Conservation (phyloP, 2,329 filamentous ascomycete species). For the Scolecobasidium constrictum region DNA sequence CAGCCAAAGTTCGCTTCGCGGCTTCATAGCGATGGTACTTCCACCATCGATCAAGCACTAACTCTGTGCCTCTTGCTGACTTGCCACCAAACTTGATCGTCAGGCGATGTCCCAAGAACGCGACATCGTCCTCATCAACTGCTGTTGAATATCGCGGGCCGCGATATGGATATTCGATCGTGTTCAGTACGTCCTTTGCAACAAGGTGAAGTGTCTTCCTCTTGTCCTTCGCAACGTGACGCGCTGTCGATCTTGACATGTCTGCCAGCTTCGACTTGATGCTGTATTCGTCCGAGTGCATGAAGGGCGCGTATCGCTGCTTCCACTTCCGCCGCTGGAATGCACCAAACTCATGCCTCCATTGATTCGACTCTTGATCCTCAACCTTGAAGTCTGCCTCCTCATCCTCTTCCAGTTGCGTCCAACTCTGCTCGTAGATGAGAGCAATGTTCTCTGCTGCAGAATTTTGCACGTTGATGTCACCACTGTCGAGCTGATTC, state of each 20-base stretch:
- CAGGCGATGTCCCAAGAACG: constrained; percentile 51
- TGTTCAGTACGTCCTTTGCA: constrained; percentile 55
- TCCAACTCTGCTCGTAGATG: constrained; percentile 65
- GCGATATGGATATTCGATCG: constrained; percentile 53
- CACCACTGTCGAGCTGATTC: constrained; percentile 70
- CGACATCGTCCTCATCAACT: constrained; percentile 48
- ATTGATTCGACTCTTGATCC: constrained; percentile 17
- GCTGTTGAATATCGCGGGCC: constrained; percentile 58
- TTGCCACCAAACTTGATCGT: constrained; percentile 40
- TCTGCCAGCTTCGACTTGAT: constrained; percentile 47
- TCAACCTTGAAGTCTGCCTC: constrained; percentile 36
- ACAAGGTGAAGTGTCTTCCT: constrained; percentile 54
- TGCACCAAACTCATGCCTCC: constrained; percentile 1
- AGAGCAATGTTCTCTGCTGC: constrained; percentile 74
- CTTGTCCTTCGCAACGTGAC: constrained; percentile 54
- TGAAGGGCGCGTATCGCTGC: constrained; percentile 51
- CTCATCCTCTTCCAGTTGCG: constrained; percentile 47
- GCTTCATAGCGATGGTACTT: constrained; percentile 53
- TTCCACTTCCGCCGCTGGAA: constrained; percentile 19
- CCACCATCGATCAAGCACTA: constrained; percentile 64
- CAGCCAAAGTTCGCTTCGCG: constrained; percentile 20
- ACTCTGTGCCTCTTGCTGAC: constrained; percentile 15
- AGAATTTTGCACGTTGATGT: constrained; percentile 62
- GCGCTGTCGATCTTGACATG: constrained; percentile 50
- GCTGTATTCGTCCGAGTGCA: constrained; percentile 35